phyloP scores from a whole-genome alignment of 768 basidiomycete genomes.

The Calocera cornea region DNA sequence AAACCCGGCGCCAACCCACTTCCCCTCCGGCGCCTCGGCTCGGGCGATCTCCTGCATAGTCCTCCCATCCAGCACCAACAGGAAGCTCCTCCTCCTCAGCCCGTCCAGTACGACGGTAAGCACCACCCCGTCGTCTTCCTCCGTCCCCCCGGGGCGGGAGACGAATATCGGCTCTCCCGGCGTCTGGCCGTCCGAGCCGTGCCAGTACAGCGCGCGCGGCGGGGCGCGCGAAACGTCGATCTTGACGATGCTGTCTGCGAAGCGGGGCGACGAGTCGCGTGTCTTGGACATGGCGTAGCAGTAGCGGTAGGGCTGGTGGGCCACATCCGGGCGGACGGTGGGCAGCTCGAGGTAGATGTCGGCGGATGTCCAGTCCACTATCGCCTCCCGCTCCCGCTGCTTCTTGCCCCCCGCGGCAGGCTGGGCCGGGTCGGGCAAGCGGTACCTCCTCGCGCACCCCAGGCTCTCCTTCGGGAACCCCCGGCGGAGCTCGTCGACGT shows the following conservation, averaged over 20 bases:
- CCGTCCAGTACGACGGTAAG: neutral
- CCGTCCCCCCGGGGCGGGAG: neutral
- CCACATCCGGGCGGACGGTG: slow-evolving; percentile 23
- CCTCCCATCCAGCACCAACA: neutral
- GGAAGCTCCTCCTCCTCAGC: neutral
- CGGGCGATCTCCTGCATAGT: neutral
- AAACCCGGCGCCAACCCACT: neutral
- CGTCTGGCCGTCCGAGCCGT: neutral
- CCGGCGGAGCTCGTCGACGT: slow-evolving; percentile 22
- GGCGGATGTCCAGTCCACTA: slow-evolving; percentile 14
- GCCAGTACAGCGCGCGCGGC: neutral
- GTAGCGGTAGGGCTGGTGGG: slow-evolving; percentile 20
- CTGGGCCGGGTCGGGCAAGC: slow-evolving; percentile 20
- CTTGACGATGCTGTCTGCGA: neutral
- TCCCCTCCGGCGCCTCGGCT: neutral
- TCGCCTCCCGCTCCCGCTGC: slow-evolving; percentile 14
- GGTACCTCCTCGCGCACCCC: slow-evolving; percentile 23
- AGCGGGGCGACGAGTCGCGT: neutral
- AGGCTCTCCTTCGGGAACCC: slow-evolving; percentile 15
- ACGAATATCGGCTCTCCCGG: neutral
- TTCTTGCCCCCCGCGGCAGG: slow-evolving; percentile 10
- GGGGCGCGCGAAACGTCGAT: neutral
- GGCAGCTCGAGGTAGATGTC: slow-evolving; percentile 23
- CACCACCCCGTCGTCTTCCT: slow-evolving; percentile 3
- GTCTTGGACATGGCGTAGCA: slow-evolving; percentile 11